Percentiles rank a stretch among this genome's conserved stretches.
Evolutionary conservation across 2,329 filamentous ascomycete species (phyloP).

Genomic region (Emericellopsis atlantica): DNA sequence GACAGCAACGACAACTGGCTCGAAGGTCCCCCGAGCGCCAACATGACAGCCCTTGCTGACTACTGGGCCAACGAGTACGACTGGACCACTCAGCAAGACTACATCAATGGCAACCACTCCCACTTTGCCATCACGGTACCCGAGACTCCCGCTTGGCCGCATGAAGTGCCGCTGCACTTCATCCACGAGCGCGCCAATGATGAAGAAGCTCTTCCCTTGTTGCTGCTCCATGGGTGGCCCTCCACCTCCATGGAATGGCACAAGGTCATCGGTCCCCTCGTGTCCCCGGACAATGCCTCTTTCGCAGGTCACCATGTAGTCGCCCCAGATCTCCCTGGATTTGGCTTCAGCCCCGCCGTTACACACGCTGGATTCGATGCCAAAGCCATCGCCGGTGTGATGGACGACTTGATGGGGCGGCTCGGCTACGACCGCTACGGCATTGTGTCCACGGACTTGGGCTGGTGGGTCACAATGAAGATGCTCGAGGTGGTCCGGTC

Average conservation of each 20-base stretch:
- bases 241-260: constrained; percentile 1
- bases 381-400: neutral
- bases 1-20: constrained; percentile 1
- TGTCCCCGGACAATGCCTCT: neutral
- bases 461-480: constrained; percentile 1
- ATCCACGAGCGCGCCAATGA: constrained; percentile 4
- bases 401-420: neutral
- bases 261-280: constrained; percentile 1
- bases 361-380: neutral
- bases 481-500: neutral
- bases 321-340: constrained; percentile 2
- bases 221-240: constrained; percentile 6
- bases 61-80: constrained; percentile 4
- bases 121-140: constrained; percentile 3
- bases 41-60: constrained; percentile 1
- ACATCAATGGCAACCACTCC: constrained; percentile 3
- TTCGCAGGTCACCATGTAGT: constrained; percentile 1
- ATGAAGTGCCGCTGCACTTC: constrained; percentile 2
- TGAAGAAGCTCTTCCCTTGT: constrained; percentile 3
- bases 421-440: constrained; percentile 3
- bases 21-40: constrained; percentile 2
- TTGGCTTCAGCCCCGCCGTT: constrained; percentile 4
- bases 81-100: constrained; percentile 1
- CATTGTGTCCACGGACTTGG: constrained; percentile 1
- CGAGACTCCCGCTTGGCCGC: neutral